These are phyloP conservation scores for Yamadazyma membranifaciens DNA, from an alignment of 1,139 yeast species.

Conservation along the genomic window DNA sequence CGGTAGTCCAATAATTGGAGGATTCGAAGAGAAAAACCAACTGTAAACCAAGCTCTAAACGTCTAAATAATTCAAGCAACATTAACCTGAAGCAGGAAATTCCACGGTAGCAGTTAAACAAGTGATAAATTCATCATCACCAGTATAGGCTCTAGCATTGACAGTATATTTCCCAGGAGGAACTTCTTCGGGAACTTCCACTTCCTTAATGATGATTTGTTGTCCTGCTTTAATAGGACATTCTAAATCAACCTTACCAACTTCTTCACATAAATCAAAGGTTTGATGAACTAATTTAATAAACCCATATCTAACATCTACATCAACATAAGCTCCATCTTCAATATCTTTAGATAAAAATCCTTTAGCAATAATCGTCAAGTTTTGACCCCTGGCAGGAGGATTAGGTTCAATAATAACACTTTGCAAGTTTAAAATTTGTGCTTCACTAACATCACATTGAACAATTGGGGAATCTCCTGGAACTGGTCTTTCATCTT, in stretches of 20 bases:
- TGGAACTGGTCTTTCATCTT: slow-evolving; percentile 67
- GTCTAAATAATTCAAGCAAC: not conserved
- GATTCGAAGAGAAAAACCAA: not conserved
- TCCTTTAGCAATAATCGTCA: slow-evolving; percentile 79
- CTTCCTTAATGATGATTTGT: slow-evolving; percentile 63
- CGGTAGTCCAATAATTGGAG: too few species aligned
- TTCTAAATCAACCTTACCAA: slow-evolving; percentile 72
- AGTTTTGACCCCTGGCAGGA: slow-evolving; percentile 75
- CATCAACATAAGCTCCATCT: slow-evolving; percentile 90
- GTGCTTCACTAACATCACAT: slow-evolving; percentile 68
- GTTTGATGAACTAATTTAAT: slow-evolving; percentile 83
- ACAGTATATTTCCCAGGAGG: slow-evolving; percentile 94
- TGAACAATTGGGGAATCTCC: slow-evolving; percentile 83
- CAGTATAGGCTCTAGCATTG: slow-evolving; percentile 84
- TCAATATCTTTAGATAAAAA: slow-evolving; percentile 51
- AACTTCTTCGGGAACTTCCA: slow-evolving; percentile 86
- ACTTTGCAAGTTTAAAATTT: slow-evolving; percentile 58
- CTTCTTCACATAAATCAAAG: slow-evolving; percentile 85
- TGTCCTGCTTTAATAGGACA: slow-evolving; percentile 80
- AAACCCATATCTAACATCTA: slow-evolving; percentile 89
- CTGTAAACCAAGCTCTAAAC: not conserved
- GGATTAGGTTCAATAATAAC: slow-evolving; percentile 80
- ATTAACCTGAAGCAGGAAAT: slow-evolving; percentile 32
- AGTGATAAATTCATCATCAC: slow-evolving; percentile 74
- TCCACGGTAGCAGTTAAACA: slow-evolving; percentile 81